Conservation (phyloP, 305 asterid species). For the Fraxinus nigra region DNA sequence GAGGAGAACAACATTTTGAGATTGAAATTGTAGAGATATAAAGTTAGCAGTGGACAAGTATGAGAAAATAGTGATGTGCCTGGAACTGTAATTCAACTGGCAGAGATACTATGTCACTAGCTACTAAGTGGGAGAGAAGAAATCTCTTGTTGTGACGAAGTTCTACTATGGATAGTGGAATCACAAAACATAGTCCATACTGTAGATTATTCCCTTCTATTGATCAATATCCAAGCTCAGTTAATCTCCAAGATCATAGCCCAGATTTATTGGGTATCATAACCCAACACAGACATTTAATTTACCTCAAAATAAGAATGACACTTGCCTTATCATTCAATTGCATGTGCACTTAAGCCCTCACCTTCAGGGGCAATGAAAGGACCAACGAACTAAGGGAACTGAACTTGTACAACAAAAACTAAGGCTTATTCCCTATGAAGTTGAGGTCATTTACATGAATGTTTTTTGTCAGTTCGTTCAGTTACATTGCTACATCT, state of each 20-base stretch:
- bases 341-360: neutral
- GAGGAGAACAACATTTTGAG: neutral
- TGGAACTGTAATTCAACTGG: neutral
- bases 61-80: neutral
- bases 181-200: neutral
- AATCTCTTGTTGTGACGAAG: neutral
- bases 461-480: neutral
- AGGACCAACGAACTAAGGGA: neutral
- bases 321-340: neutral
- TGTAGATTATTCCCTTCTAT: no score
- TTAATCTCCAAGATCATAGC: no score
- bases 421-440: neutral
- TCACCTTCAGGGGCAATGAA: neutral
- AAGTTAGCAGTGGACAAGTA: neutral
- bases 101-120: neutral
- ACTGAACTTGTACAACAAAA: neutral
- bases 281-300: neutral
- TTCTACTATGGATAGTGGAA: neutral
- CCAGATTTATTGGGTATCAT: no score
- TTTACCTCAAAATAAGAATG: neutral
- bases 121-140: neutral
- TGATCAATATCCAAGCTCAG: no score
- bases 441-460: neutral
- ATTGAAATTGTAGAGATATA: no score
- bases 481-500: neutral